Percentiles rank a stretch among this genome's conserved stretches.
Conservation (phyloP, 1,284 basidiomycete genomes). For the Psilocybe mexicana region DNA sequence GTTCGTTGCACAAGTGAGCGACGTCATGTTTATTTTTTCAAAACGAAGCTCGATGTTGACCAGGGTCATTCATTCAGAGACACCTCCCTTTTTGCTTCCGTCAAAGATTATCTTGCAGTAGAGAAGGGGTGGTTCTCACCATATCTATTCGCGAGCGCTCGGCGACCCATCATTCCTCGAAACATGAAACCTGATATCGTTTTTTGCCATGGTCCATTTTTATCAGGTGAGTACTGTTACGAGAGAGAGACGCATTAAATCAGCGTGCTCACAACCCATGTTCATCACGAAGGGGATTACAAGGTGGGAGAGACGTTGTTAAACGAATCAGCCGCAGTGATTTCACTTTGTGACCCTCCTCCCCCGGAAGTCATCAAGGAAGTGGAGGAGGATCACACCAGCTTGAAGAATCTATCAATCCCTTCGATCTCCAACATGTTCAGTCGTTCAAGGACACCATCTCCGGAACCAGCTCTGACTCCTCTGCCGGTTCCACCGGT, state of each 20-base stretch:
- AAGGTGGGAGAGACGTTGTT: constrained; percentile 59
- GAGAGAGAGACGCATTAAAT: neutral
- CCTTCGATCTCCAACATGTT: constrained; percentile 42
- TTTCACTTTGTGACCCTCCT: constrained; percentile 43
- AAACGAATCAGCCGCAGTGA: constrained; percentile 51
- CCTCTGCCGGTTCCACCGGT: constrained; percentile 41
- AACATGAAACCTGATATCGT: constrained; percentile 65
- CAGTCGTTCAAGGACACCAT: constrained; percentile 49
- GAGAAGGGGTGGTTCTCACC: constrained; percentile 72
- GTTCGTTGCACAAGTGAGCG: constrained; percentile 55
- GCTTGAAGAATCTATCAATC: constrained; percentile 22
- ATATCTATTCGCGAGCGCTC: constrained; percentile 62
- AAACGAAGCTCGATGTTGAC: neutral
- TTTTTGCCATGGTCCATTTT: constrained; percentile 68
- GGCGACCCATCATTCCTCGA: constrained; percentile 59
- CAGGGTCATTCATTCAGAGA: constrained; percentile 36
- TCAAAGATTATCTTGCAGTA: constrained; percentile 63
- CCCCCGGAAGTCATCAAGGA: constrained; percentile 23
- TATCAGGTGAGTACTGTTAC: constrained; percentile 39
- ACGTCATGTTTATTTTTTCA: neutral
- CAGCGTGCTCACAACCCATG: constrained; percentile 5
- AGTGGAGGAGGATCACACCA: constrained; percentile 1
- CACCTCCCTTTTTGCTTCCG: constrained; percentile 53
- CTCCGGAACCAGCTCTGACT: constrained; percentile 48
- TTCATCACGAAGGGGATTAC: constrained; percentile 49